A percentile compares a stretch with the other conserved stretches of the same genome.
phyloP scores from a whole-genome alignment of 129 eudicot genomes.

The Artemisia tridentata region DNA sequence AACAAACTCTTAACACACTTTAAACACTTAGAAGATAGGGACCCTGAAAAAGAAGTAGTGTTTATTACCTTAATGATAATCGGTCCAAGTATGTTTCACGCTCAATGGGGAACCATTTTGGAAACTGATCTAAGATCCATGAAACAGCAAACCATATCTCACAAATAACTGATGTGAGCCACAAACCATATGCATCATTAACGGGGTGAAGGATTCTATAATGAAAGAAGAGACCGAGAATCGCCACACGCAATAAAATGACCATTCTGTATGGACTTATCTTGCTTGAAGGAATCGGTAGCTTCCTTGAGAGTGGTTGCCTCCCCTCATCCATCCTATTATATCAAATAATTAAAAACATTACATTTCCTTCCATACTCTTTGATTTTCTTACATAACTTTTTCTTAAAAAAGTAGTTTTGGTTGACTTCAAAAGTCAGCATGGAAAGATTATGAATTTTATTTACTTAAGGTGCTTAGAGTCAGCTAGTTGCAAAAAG shows the following conservation, averaged over 20 bases:
- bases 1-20: not conserved
- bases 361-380: not conserved
- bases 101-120: slow-evolving; percentile 68
- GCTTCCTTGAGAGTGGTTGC: slow-evolving; percentile 57
- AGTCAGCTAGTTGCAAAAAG: not conserved
- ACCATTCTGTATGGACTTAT: slow-evolving; percentile 59
- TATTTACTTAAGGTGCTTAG: not conserved
- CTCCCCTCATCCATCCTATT: slow-evolving; percentile 61
- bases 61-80: slow-evolving; percentile 50
- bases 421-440: slow-evolving; percentile 6
- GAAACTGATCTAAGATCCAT: slow-evolving; percentile 73
- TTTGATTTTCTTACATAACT: not conserved
- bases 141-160: slow-evolving; percentile 69
- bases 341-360: slow-evolving; percentile 10
- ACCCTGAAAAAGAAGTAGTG: not conserved
- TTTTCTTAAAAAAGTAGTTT: too few species aligned
- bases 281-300: slow-evolving; percentile 57
- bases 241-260: slow-evolving; percentile 48
- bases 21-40: not conserved
- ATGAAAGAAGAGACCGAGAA: slow-evolving; percentile 60
- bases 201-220: slow-evolving; percentile 65
- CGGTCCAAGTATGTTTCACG: slow-evolving; percentile 69
- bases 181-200: slow-evolving; percentile 56
- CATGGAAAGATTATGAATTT: not conserved
- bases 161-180: slow-evolving; percentile 59